Evolutionary conservation across 768 basidiomycete species (phyloP).

Genomic region (Termitomyces heimii): DNA sequence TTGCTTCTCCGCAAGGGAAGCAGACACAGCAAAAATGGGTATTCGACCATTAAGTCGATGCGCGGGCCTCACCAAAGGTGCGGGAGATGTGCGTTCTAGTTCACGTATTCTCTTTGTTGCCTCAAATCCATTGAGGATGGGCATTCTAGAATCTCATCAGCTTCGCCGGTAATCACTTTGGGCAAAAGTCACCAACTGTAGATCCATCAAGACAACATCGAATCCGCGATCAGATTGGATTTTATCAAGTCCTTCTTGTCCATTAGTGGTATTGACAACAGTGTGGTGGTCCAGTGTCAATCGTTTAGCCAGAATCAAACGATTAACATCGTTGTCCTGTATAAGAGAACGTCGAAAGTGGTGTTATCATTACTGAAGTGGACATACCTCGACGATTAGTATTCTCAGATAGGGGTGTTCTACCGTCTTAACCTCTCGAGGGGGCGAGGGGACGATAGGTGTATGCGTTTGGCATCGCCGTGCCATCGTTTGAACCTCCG

Average conservation of each 20-base stretch:
- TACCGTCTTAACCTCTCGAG: not conserved
- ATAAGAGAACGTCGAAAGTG: not conserved
- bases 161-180: not conserved
- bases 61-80: slow-evolving; percentile 28
- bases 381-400: slow-evolving; percentile 60
- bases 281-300: slow-evolving; percentile 60
- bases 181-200: slow-evolving; percentile 48
- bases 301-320: slow-evolving; percentile 62
- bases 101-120: slow-evolving; percentile 63
- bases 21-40: slow-evolving; percentile 80
- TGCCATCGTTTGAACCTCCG: slow-evolving; percentile 12
- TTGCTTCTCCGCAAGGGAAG: slow-evolving; percentile 58
- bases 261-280: slow-evolving; percentile 64
- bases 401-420: slow-evolving; percentile 32
- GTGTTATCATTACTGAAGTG: too few species aligned
- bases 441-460: not conserved
- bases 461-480: not conserved
- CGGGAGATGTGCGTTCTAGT: slow-evolving; percentile 36
- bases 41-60: slow-evolving; percentile 54
- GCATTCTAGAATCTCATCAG: slow-evolving; percentile 47
- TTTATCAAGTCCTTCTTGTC: slow-evolving; percentile 66
- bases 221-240: slow-evolving; percentile 53
- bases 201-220: slow-evolving; percentile 79
- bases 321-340: slow-evolving; percentile 72
- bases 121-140: slow-evolving; percentile 70